Conservation (phyloP, 129 eudicot species). For the Apium graveolens region DNA sequence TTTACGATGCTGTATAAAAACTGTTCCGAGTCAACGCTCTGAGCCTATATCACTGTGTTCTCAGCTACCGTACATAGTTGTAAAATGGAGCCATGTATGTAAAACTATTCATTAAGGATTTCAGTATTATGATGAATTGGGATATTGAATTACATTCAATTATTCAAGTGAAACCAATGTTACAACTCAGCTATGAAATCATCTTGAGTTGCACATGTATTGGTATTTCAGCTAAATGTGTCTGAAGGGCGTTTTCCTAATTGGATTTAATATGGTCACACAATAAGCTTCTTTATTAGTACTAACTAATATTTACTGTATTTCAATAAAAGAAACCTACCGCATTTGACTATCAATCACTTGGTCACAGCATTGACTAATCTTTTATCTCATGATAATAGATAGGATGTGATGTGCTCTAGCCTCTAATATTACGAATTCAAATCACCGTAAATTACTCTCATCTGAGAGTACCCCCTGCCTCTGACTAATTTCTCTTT, state of each 20-base stretch:
- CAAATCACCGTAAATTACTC: too few relatives aligned
- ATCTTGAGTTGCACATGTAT: not conserved
- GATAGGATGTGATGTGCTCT: too few relatives aligned
- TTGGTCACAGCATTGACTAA: too few relatives aligned
- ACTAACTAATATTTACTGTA: too few relatives aligned
- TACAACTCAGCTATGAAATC: not conserved
- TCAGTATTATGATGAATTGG: not conserved
- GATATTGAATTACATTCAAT: not conserved
- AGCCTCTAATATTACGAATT: too few relatives aligned
- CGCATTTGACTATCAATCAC: not conserved
- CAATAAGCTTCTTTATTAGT: too few relatives aligned
- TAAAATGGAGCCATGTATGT: not conserved
- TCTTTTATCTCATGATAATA: too few relatives aligned
- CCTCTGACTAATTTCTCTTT: too few relatives aligned
- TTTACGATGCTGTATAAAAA: not conserved
- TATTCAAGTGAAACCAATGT: not conserved
- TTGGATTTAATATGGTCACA: too few relatives aligned
- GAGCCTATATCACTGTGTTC: not conserved
- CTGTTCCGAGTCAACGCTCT: not conserved
- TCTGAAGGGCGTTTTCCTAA: not conserved
- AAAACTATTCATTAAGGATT: too few relatives aligned
- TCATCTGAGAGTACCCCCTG: too few relatives aligned
- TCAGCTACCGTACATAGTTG: not conserved
- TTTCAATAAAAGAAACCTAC: too few relatives aligned
- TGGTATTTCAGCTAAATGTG: not conserved